These are phyloP conservation scores for Fonsecaea pedrosoi DNA, from an alignment of 2,329 filamentous ascomycete genomes.

Conservation along the genomic window DNA sequence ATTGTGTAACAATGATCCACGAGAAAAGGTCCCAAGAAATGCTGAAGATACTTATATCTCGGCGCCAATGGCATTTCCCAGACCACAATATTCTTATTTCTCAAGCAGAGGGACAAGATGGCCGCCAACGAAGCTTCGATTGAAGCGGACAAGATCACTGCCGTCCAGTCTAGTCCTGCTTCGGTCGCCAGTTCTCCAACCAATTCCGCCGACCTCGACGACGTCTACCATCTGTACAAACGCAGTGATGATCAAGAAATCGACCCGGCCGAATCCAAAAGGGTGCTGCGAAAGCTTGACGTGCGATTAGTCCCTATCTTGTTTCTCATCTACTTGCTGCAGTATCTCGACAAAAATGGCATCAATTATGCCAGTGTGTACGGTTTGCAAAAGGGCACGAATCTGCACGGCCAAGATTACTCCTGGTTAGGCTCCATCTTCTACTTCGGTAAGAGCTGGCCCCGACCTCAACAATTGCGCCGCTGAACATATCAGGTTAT, in stretches of 20 bases:
- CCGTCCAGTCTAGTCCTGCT: conserved; percentile 22
- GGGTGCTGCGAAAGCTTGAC: conserved; percentile 38
- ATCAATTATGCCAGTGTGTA: conserved; percentile 55
- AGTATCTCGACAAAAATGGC: conserved; percentile 39
- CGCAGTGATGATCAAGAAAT: conserved; percentile 40
- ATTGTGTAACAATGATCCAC: not conserved
- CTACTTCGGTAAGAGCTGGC: conserved; percentile 48
- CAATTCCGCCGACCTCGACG: conserved; percentile 42
- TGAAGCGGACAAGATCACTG: conserved; percentile 28
- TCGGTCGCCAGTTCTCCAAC: conserved; percentile 16
- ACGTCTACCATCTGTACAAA: conserved; percentile 49
- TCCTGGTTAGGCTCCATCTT: conserved; percentile 57
- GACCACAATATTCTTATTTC: not conserved
- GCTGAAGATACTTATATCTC: conserved; percentile 1
- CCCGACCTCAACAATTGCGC: not conserved
- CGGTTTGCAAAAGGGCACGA: conserved; percentile 39
- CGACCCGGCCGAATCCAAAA: conserved; percentile 34
- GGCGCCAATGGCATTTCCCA: not conserved
- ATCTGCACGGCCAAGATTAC: conserved; percentile 55
- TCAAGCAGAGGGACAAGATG: conserved; percentile 18
- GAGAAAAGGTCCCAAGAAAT: not conserved
- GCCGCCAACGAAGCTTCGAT: conserved; percentile 20
- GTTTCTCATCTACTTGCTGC: conserved; percentile 36
- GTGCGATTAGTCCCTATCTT: conserved; percentile 34
- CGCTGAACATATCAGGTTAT: conserved; percentile 44